Evolutionary conservation across 495 filamentous ascomycete genomes (phyloP).

Genomic region (Tetracladium setigerum): DNA sequence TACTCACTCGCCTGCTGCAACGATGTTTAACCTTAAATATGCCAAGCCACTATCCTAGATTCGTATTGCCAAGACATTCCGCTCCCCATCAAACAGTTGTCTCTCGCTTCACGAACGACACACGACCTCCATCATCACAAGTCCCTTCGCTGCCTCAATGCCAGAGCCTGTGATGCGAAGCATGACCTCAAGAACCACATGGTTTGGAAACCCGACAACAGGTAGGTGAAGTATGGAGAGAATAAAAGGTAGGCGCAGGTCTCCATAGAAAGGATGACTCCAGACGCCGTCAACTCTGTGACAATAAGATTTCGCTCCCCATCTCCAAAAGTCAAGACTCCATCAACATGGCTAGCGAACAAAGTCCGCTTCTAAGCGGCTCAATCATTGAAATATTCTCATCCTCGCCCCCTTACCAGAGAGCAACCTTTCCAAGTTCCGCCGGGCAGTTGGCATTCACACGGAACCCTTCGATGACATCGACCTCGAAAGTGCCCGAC

Average conservation of each 20-base stretch:
- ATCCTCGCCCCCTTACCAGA: not conserved
- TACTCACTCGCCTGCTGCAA: no score
- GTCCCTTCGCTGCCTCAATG: no score
- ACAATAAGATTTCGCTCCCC: not conserved
- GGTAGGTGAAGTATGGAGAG: not conserved
- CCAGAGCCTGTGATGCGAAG: not conserved
- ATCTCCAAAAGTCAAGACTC: not conserved
- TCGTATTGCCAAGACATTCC: no score
- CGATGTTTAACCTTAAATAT: no score
- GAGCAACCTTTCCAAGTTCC: conserved; percentile 14
- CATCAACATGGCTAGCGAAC: not conserved
- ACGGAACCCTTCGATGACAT: not conserved
- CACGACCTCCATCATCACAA: no score
- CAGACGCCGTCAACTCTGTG: not conserved
- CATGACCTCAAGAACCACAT: not conserved
- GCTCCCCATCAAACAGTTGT: no score
- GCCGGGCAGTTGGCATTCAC: conserved; percentile 17
- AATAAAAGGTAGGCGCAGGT: not conserved
- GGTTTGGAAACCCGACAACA: not conserved
- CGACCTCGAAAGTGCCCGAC: conserved; percentile 14
- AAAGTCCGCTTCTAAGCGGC: conserved; percentile 6
- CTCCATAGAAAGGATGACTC: not conserved
- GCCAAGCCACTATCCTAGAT: no score
- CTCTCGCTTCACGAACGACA: no score
- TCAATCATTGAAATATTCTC: not conserved